A percentile compares a stretch with the other conserved stretches of the same genome.
These are phyloP conservation scores for Medicago truncatula DNA, from an alignment of 306 rosid species.

Conservation along the genomic window DNA sequence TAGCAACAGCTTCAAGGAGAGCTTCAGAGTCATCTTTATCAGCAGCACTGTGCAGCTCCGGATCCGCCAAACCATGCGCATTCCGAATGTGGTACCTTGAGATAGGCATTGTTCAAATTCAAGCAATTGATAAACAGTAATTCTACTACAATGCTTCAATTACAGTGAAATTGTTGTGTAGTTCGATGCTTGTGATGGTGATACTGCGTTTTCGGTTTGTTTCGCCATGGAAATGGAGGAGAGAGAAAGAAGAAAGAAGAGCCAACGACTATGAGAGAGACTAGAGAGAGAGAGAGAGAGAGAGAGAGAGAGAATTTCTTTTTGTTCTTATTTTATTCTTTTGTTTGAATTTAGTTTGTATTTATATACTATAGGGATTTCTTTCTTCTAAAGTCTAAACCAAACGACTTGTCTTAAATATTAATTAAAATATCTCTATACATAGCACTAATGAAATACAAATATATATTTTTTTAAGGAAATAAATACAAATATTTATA, in stretches of 20 bases:
- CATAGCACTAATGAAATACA: too few relatives aligned
- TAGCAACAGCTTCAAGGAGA: slow-evolving; percentile 81
- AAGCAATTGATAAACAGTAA: slow-evolving; percentile 39
- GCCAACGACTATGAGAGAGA: not conserved
- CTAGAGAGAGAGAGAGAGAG: slow-evolving; percentile 12
- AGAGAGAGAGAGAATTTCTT: slow-evolving; percentile 7
- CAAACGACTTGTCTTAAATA: not conserved
- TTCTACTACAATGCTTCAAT: not conserved
- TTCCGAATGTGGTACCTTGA: slow-evolving; percentile 72
- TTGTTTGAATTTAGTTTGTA: not conserved
- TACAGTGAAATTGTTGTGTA: not conserved
- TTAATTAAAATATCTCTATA: not conserved
- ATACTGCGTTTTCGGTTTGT: slow-evolving; percentile 48
- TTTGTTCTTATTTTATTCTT: not conserved
- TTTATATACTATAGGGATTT: not conserved
- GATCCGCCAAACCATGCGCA: slow-evolving; percentile 84
- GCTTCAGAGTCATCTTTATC: slow-evolving; percentile 94
- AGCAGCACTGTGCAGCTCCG: slow-evolving; percentile 77
- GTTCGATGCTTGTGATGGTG: slow-evolving; percentile 36
- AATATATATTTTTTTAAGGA: too few relatives aligned
- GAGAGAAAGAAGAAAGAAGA: slow-evolving; percentile 15
- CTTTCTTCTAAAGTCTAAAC: slow-evolving; percentile 2
- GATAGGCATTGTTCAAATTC: slow-evolving; percentile 66
- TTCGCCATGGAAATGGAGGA: slow-evolving; percentile 48
- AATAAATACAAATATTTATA: too few relatives aligned